Evolutionary conservation across 163 green algal species (phyloP).

Genomic region (Scenedesmus sp.): DNA sequence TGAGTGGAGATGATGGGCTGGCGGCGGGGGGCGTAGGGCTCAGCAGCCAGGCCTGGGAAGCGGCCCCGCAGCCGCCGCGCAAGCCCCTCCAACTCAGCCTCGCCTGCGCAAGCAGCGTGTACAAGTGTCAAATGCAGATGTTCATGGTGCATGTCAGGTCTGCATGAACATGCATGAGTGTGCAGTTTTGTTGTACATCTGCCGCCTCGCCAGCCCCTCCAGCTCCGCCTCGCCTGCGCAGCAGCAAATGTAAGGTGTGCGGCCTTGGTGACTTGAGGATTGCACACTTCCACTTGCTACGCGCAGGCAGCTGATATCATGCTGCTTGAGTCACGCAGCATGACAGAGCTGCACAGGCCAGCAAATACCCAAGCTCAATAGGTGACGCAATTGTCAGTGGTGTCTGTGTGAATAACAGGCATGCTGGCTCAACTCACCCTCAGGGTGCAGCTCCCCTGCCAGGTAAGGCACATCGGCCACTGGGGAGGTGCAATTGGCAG

Average conservation of each 20-base stretch:
- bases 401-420: not conserved
- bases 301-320: too few species aligned
- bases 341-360: too few species aligned
- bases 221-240: not conserved
- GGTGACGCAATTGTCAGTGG: too few species aligned
- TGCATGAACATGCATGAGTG: not conserved
- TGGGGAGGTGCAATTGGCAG: not conserved
- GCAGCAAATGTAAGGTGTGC: not conserved
- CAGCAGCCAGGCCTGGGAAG: slow-evolving; percentile 52
- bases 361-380: too few species aligned
- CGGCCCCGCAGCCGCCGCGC: slow-evolving; percentile 52
- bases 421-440: not conserved
- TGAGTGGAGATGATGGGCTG: slow-evolving; percentile 69
- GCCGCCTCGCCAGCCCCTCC: not conserved
- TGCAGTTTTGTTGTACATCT: not conserved
- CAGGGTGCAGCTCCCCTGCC: slow-evolving; percentile 55
- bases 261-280: too few species aligned
- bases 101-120: slow-evolving; percentile 38
- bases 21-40: slow-evolving; percentile 58
- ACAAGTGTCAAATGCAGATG: too few species aligned
- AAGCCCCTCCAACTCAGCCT: slow-evolving; percentile 61
- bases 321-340: too few species aligned
- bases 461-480: not conserved
- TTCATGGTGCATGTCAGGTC: too few species aligned
- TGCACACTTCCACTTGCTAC: too few species aligned